Base-by-base conservation (phyloP, 2,329 filamentous ascomycete species). In the Neofusicoccum kwambonambiense region DNA sequence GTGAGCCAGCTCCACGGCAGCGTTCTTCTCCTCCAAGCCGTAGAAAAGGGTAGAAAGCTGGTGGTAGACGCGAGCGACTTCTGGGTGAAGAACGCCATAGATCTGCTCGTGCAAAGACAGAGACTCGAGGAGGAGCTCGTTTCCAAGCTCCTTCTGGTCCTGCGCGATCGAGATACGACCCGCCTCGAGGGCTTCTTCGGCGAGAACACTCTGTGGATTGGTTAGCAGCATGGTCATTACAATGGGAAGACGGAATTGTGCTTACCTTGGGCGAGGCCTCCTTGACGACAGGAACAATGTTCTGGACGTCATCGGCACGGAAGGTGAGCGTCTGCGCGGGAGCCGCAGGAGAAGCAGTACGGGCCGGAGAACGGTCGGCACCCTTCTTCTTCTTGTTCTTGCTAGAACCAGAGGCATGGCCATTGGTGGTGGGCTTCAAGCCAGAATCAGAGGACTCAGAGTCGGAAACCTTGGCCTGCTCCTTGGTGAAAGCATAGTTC, bases 31-130 rank as follows among this genome's bases (percentile, higher is more conserved):
- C 63, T 98, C 95, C n/a, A 97, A 86, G 77, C 96, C 91, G 79
- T 96, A 98, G 81, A 97, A 97, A 64, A 98, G 85, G 84, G 96
- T 97, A 2, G 95, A 97, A 51, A 99, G 80, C 61, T 91, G 93
- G 79, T 97, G 94, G 83, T 99, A 99, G 34, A 96, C 90, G 68
- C 93, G 89, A 52, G 94, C 95, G 66, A 98, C 94, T 79, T 99
- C 95, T 1, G 95, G 93, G 76, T 99, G 95, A 31, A 99, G 84
- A 65, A 98, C 96, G 67, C 95, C 95, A 73, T 99, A 99, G 70
- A 99, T 98, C 78, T 99, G 95, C 83, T 99, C 95, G 74, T 99
- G 94, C 49, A 99, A 83, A 51, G 95, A 97, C 67, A 99, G 82
- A 42, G 93, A 97, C 79, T 99, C 95, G n/a, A 98, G 82, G 35